Base-by-base conservation (phyloP, 345 rosid genomes). In the Litchi chinensis region DNA sequence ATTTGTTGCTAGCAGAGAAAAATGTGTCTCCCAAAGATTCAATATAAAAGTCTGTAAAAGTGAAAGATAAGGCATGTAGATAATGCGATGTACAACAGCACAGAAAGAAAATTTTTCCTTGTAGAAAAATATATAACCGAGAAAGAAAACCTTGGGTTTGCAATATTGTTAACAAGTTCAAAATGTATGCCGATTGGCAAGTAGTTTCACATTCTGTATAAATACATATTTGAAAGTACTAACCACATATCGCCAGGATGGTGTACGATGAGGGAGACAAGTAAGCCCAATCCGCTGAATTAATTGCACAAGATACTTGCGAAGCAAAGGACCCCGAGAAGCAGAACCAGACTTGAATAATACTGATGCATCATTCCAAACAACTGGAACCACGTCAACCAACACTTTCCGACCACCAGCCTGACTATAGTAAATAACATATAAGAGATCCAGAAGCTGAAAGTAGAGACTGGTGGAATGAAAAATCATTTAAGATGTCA, bases 231-330 rank as follows among this genome's bases (percentile, higher is more conserved):
- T 74, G 52, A 63, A 64, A 37, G 71, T 68, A 88, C 83, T 81
- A 77, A 96, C 99, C 98, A 93, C 91, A 86, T 96, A 94, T 70
- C 86, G 90, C 97, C 98, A 91, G 79, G 94, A 73, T 28, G 95
- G 92, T 75, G 88, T 80, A 71, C 94, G 97, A 79, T 81, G 93
- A 87, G 98, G 98, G 77, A 96, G 97, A 80, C 91, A 91, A 77
- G 87, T 86, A 76, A 92, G 91, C 80, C 96, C 99, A 76, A 96
- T 85, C 79, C 99, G 85, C 82, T 96, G 98, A 76, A 92, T 90
- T 83, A 91, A 83, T 89, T 96, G 94, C 80, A 96, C 79, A 83
- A 91, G 76, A 86, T 88, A 87, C 86, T 96, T 96, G 74, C 98
- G 92, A 77, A 96, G 98, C 82, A 94, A 81, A 79, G 95, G 87